A percentile compares a stretch with the other conserved stretches of the same genome.
These are phyloP conservation scores for Hericium alpestre DNA, from an alignment of 768 basidiomycete genomes.

Conservation along the genomic window DNA sequence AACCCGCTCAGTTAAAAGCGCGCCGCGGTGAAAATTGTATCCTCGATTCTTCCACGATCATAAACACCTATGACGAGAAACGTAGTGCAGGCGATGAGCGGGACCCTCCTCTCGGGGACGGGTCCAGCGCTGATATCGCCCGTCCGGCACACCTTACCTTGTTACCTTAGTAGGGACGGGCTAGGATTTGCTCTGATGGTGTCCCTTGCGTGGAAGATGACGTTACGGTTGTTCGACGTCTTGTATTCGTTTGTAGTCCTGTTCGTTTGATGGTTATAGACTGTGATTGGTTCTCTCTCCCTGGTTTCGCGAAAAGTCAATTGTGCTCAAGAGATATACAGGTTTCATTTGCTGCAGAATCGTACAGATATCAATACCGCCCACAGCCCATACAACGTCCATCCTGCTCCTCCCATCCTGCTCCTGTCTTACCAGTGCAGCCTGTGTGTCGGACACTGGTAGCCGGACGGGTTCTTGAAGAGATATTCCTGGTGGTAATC, in stretches of 20 bases:
- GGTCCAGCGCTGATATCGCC: conserved; percentile 13
- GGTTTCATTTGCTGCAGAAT: background rate
- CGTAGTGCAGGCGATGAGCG: conserved; percentile 15
- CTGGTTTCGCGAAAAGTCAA: too few relatives aligned
- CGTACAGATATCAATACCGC: background rate
- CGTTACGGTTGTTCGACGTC: background rate
- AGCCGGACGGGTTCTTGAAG: conserved; percentile 78
- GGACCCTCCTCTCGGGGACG: conserved; percentile 11
- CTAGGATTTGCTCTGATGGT: conserved; percentile 14
- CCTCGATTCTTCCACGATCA: conserved; percentile 38
- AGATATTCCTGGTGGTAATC: conserved; percentile 77
- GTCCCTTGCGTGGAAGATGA: conserved; percentile 2
- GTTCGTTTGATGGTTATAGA: background rate
- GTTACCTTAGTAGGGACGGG: conserved; percentile 17
- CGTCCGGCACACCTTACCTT: conserved; percentile 17
- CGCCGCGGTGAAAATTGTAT: conserved; percentile 2
- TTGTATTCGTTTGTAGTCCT: too few relatives aligned
- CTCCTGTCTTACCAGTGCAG: conserved; percentile 60
- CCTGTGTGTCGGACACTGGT: conserved; percentile 84
- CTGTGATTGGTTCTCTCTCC: too few relatives aligned
- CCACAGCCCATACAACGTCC: background rate
- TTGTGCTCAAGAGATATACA: too few relatives aligned
- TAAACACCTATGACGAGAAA: conserved; percentile 24
- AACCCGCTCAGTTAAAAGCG: background rate
- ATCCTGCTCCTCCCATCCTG: background rate